Conservation (phyloP, 768 basidiomycete species). For the Harrya chromipes region DNA sequence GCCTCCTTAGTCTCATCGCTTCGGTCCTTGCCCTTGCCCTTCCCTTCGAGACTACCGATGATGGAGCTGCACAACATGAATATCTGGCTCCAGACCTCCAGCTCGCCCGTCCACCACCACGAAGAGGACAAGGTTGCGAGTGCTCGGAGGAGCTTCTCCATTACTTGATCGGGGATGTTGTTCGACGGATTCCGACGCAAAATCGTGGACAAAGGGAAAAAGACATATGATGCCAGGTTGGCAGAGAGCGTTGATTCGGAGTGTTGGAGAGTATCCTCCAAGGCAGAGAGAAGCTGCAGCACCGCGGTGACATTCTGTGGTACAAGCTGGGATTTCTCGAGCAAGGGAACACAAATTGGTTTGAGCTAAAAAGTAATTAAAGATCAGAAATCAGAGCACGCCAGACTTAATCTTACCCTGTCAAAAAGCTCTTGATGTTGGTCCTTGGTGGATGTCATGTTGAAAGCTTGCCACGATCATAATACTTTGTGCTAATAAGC, state of each 20-base stretch:
- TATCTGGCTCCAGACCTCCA: constrained; percentile 77
- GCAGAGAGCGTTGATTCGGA: constrained; percentile 44
- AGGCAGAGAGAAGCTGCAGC: constrained; percentile 50
- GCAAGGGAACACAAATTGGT: constrained; percentile 74
- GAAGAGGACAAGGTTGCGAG: constrained; percentile 57
- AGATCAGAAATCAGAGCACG: neutral
- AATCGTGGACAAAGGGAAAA: constrained; percentile 84
- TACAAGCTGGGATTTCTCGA: constrained; percentile 64
- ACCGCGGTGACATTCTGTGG: constrained; percentile 48
- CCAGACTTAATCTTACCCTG: constrained; percentile 27
- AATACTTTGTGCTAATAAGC: too few relatives aligned
- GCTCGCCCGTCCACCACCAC: constrained; percentile 87
- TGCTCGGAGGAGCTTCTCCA: constrained; percentile 67
- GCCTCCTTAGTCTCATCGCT: constrained; percentile 84
- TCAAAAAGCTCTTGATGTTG: constrained; percentile 35
- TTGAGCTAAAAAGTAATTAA: constrained; percentile 46
- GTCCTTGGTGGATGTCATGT: constrained; percentile 21
- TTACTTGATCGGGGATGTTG: constrained; percentile 72
- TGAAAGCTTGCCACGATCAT: neutral
- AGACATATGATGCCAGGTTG: constrained; percentile 75
- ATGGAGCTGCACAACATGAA: constrained; percentile 73
- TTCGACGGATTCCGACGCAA: constrained; percentile 70
- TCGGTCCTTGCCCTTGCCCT: constrained; percentile 62
- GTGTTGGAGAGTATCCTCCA: constrained; percentile 47
- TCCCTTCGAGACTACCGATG: constrained; percentile 61